Base-by-base conservation (phyloP, 805 yeast species). In the Lipomyces kockii region DNA sequence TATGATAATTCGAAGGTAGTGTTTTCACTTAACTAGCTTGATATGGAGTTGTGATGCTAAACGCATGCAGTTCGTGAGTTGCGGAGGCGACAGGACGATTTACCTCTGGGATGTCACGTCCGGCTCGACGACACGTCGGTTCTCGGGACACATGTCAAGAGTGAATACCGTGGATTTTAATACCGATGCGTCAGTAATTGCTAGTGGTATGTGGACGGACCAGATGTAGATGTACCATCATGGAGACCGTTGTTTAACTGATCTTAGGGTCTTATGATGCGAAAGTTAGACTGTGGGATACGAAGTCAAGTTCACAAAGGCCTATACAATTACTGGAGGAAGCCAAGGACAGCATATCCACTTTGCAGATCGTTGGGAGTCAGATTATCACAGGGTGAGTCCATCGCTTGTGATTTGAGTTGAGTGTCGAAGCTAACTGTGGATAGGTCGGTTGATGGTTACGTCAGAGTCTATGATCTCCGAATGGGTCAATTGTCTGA, bases 311-410 rank as follows among this genome's bases (percentile, higher is more conserved):
- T 0, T 55, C 66, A 0, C 55, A 55, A 34, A 74, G 65, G 25
- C 83, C 84, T 1, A 69, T 80, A 0, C 84, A 81, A 69, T 65
- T 72, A 17, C 76, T 79, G 25, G 63, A 67, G 0, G 79, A 79
- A 11, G 76, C 79, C 61, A 64, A 67, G 46, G 84, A 80, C 61
- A 72, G 78, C n/a, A 72, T 78, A 1, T 67, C 77, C 9, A 57
- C 68, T 9, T 74, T 78, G 8, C 65, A 51, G 9, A 64, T 77
- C 2, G 53, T 63, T 2, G 69, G 63, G 3, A 57, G 57, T 29
- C 49, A 66, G 39, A 70, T 77, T 22, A 53, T 75, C 25, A 69
- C 80, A 14, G 79, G 78, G 55, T 74, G 63, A 14, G 56, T 3
- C 43, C 12, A 2, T 54, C 5, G 49, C 22, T n/a, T 17, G 49